Evolutionary conservation across 2,329 filamentous ascomycete genomes (phyloP).

Genomic region (Teratosphaeria zuluensis): DNA sequence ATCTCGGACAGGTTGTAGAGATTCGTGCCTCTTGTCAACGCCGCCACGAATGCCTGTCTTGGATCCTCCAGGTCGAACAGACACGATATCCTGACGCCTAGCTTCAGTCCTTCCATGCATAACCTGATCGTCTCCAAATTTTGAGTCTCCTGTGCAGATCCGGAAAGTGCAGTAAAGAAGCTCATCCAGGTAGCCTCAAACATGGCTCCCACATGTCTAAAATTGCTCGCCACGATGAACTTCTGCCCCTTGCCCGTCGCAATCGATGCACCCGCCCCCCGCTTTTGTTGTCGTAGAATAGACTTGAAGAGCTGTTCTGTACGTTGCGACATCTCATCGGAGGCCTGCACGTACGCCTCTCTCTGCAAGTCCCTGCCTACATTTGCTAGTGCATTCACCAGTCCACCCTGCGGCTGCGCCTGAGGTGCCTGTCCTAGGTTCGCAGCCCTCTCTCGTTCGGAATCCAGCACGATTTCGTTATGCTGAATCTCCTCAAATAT

Average conservation of each 20-base stretch:
- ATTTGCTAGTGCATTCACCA: slow-evolving; percentile 63
- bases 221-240: slow-evolving; percentile 88
- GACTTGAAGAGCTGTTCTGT: slow-evolving; percentile 86
- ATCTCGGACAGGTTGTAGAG: slow-evolving; percentile 93
- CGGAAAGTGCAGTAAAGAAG: slow-evolving; percentile 87
- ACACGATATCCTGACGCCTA: slow-evolving; percentile 87
- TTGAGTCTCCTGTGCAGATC: slow-evolving; percentile 84
- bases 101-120: slow-evolving; percentile 89
- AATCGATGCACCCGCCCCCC: slow-evolving; percentile 58
- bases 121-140: slow-evolving; percentile 86
- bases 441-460: slow-evolving; percentile 80
- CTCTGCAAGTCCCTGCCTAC: slow-evolving; percentile 84
- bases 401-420: slow-evolving; percentile 30
- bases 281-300: slow-evolving; percentile 78
- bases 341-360: slow-evolving; percentile 89
- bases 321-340: slow-evolving; percentile 80
- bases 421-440: slow-evolving; percentile 58
- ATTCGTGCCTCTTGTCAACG: slow-evolving; percentile 86
- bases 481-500: slow-evolving; percentile 88
- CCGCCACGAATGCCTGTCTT: slow-evolving; percentile 86
- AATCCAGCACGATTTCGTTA: slow-evolving; percentile 91
- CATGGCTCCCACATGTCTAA: slow-evolving; percentile 94
- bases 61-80: slow-evolving; percentile 90
- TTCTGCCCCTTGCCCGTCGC: slow-evolving; percentile 44
- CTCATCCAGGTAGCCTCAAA: slow-evolving; percentile 99